Evolutionary conservation across 768 basidiomycete genomes (phyloP), one percentile per base, ranked within the genome.

Genomic region (Leccinum obscurum): DNA sequence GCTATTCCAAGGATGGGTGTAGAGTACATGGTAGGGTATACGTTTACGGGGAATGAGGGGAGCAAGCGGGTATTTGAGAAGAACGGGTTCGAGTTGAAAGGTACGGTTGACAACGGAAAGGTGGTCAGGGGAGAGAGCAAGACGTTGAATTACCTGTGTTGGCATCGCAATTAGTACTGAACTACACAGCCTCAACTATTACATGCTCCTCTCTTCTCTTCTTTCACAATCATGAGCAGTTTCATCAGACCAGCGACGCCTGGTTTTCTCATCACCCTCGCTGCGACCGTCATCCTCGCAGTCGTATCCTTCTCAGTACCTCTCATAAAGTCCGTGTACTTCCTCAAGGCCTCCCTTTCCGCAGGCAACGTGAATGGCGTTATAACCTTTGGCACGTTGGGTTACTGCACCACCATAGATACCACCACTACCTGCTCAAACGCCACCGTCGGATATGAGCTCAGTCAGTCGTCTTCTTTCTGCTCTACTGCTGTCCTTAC

Each of bases 281-380:
- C 80, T n/a, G 92, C 94, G 0, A 87, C 93, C 7, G 74, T 82
- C 60, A 80, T 96, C 49, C 84, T 98, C 58, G 89, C 89, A 15
- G 75, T 96, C 50, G 95, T 95, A 24, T 88, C 90, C 46, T 96
- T 98, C 77, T 91, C 88, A 57, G 92, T 94, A 9, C 97, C 96
- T 0, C 85, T 87, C 70, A 80, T 97, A 81, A 96, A 93, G 74
- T 87, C 89, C 2, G 77, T 98, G 48, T 95, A 83, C 78, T 96
- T 98, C 76, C 87, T 98, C 69, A 86, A 89, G 71, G 93, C 92
- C 1, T 80, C 77, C 26, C 78, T 93, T 49, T 63, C 78, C 2
- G 74, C 75, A 20, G 68, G 77, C 35, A 79, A 80, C 24, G 54
- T 77, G 51, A 79, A 75, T 53, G 93, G 90, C 24, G 75, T 81